Evolutionary conservation across 805 yeast species (phyloP), one percentile per base, ranked within the genome.

Genomic region (Ogataea naganishii): DNA sequence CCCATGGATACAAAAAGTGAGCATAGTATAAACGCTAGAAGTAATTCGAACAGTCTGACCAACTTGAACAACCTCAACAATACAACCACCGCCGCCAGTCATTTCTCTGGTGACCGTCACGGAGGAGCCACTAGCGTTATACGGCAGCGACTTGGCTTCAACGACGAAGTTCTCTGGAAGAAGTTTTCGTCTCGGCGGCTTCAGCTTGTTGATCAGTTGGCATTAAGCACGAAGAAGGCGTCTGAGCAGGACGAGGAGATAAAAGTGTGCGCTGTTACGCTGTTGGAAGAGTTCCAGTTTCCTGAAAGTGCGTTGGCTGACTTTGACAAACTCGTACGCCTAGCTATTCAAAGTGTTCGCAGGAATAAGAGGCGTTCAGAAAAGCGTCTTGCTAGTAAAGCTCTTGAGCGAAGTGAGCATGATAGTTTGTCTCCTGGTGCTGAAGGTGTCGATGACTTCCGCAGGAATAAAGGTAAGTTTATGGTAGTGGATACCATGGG

Each of bases 331-430:
- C 64, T 89, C 20, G 96, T 92, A 0, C 64, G 95, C 21, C 94
- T 95, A 7, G 97, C 96, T 1, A 79, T 89, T 17, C 98, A 89
- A 55, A 79, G 94, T 30, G 96, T 83, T 2, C 62, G 97, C 38
- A 64, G 98, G 40, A 89, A 89, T 52, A 66, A 95, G 36, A 83
- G 80, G 47, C 56, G 95, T 39, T 70, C 74, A 6, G 61, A 62
- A 36, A 68, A 65, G 42, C 48, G 58, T 29, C 32, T 43, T 7
- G 57, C 55, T 2, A 45, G 41, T 22, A 47, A 43, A 27, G n/a
- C 32, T 5, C 24, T 24, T 13, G 42, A n/a, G n/a, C n/a, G n/a
- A n/a, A n/a, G n/a, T n/a, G n/a, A n/a, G n/a, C n/a, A n/a, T n/a
- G n/a, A n/a, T n/a, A n/a, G n/a, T n/a, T n/a, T n/a, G n/a, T n/a